Evolutionary conservation across 2,329 filamentous ascomycete species (phyloP), one percentile per base, ranked within the genome.

Genomic region (Sporothrix dimorphospora): DNA sequence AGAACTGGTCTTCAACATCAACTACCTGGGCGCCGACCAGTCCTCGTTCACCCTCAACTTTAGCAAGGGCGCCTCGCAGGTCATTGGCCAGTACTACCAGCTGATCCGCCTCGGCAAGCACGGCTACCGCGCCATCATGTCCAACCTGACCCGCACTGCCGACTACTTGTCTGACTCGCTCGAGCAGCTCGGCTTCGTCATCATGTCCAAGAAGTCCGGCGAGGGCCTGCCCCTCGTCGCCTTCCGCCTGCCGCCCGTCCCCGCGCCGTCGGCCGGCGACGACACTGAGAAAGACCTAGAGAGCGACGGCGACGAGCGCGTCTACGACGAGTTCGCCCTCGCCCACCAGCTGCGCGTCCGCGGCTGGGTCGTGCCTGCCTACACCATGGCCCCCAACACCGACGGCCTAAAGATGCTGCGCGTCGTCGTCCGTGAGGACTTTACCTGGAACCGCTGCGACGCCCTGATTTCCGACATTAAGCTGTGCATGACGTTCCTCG

Each of bases 1-100:
- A 79, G 94, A 98, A 78, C 90, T 98, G 27, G 94, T 98, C 78
- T 98, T 98, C 89, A 98, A 97, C 87, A 98, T 98, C 88, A 98
- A 98, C 87, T 98, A 98, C 83, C 91, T 98, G 6, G 95, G 95
- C 67, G 94, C 95, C 12, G 94, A 98, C 79, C 95, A 98, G 81
- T 92, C 94, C 1, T 97, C 94, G 3, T 98, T 98, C 84, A 98
- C 95, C 0, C 89, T 98, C 73, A 98, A 98, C 86, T 98, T 98
- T 85, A 97, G 93, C 79, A 97, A 97, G 81, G 94, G 94, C 72
- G 95, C 95, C 14, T 94, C 92, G 6, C 94, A 98, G 80, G 93
- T 98, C 78, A 97, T 98, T 74, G 95, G 93, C 38, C 95, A 98
- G 83, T 98, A 98, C 85, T 98, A 98, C 85, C 94, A 98, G 83